Evolutionary conservation across 164 flowering plant genomes (phyloP).

Genomic region (Aristolochia contorta): DNA sequence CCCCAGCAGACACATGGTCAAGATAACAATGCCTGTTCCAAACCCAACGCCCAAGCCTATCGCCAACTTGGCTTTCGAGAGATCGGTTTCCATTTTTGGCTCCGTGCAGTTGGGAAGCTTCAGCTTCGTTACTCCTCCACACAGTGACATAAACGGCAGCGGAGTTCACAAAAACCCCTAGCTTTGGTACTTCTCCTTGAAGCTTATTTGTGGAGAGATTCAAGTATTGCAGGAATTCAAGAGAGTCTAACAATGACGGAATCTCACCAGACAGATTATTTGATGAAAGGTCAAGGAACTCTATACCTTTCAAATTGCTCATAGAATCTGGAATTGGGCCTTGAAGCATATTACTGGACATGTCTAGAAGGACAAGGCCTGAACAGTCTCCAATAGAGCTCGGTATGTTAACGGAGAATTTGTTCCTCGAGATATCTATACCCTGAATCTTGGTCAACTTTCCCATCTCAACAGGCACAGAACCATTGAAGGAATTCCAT

Average conservation of each 20-base stretch:
- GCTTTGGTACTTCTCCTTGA: constrained; percentile 14
- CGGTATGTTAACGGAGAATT: constrained; percentile 1
- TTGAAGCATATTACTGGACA: constrained; percentile 5
- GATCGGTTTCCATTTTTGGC: not conserved
- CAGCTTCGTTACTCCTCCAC: constrained; percentile 1
- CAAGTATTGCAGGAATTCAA: not conserved
- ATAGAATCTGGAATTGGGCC: constrained; percentile 6
- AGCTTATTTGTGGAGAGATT: constrained; percentile 14
- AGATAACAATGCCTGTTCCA: too few species aligned
- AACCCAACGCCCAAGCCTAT: not conserved
- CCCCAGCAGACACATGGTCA: not conserved
- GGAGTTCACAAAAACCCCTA: constrained; percentile 7
- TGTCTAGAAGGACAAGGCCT: not conserved
- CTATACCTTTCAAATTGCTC: constrained; percentile 4
- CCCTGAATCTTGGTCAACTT: not conserved
- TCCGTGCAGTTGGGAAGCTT: constrained; percentile 1
- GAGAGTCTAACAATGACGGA: constrained; percentile 2
- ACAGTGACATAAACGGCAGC: not conserved
- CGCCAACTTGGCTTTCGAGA: not conserved
- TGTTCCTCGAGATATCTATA: constrained; percentile 3
- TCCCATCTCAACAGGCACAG: constrained; percentile 1
- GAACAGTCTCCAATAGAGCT: not conserved
- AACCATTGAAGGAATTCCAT: constrained; percentile 6
- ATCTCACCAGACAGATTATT: constrained; percentile 5
- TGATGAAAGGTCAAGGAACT: constrained; percentile 5